Evolutionary conservation across 140 eudicot genomes (phyloP), one percentile per base, ranked within the genome.

Genomic region (Stevia rebaudiana): DNA sequence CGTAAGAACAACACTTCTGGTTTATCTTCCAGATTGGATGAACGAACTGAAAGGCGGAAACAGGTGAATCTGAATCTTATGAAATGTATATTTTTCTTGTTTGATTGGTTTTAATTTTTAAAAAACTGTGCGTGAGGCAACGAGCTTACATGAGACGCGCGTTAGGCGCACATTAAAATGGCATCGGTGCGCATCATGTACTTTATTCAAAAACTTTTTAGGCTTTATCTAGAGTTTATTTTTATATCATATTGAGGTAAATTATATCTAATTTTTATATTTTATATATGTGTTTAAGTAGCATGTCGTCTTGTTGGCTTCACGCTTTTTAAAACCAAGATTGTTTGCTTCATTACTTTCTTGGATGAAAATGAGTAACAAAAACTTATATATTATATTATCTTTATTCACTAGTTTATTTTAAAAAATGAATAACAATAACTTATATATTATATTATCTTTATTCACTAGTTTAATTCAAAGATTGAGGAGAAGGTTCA

Each of bases 1-100:
- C 80, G 39, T 53, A 80, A 74, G 78, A 74, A 60, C 69, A 72
- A 77, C 68, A 68, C 53, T 16, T 63, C 82, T 10, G 84, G 81
- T 8, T 88, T 85, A 76, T 77, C 95, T 48, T 94, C 71, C 76
- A 78, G 89, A 72, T 77, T 82, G 85, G 88, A 88, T 56, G 90
- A 88, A 65, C 95, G 99, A 40, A 97, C 95, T 33, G 95, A 94
- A 60, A 94, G 82, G 61, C 79, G 99, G 56, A 85, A 76, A 78
- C 88, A 85, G 90, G 99, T 64, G 18, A 28, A 50, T 50, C n/a
- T n/a, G n/a, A n/a, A n/a, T n/a, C n/a, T n/a, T n/a, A n/a, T n/a
- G n/a, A n/a, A n/a, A n/a, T n/a, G n/a, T n/a, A n/a, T n/a, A n/a
- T n/a, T n/a, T n/a, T n/a, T n/a, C n/a, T n/a, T n/a, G n/a, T n/a